A percentile compares a stretch with the other conserved stretches of the same genome.
phyloP scores from a whole-genome alignment of 495 filamentous ascomycete genomes.

The Emericellopsis terricola region DNA sequence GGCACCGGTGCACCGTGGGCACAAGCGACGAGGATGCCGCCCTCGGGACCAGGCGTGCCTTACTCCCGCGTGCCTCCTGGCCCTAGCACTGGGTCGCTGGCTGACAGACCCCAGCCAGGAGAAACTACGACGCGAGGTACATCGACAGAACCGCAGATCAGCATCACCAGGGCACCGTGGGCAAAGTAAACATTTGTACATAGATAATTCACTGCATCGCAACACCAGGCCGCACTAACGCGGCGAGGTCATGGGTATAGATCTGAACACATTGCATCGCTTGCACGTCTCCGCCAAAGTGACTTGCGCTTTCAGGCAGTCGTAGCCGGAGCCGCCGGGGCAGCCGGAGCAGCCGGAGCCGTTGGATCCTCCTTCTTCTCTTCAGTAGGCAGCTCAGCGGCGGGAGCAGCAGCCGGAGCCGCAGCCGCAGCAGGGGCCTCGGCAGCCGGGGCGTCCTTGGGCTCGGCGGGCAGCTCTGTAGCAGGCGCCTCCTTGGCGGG shows the following conservation, averaged over 20 bases:
- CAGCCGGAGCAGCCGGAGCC: conserved; percentile 5
- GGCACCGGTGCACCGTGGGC: conserved; percentile 24
- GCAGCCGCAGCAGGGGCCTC: conserved; percentile 5
- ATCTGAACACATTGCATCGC: too few relatives aligned
- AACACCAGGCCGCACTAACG: too few relatives aligned
- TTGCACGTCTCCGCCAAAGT: too few relatives aligned
- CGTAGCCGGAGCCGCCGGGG: neutral
- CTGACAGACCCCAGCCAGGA: neutral
- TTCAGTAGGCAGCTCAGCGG: conserved; percentile 2
- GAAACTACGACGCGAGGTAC: conserved; percentile 8
- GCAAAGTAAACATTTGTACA: conserved; percentile 4
- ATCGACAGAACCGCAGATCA: conserved; percentile 11
- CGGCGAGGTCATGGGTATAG: too few relatives aligned
- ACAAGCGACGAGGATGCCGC: conserved; percentile 12
- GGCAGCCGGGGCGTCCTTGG: conserved; percentile 3
- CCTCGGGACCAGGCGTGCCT: conserved; percentile 12
- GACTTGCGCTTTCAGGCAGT: too few relatives aligned
- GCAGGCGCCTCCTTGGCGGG: neutral
- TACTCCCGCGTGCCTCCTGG: conserved; percentile 15
- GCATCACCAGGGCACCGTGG: conserved; percentile 16
- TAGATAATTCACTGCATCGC: neutral
- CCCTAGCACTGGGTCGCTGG: neutral
- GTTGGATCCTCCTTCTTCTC: conserved; percentile 9
- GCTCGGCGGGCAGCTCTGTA: conserved; percentile 1
- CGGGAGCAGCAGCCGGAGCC: conserved; percentile 4